Evolutionary conservation across 1,284 basidiomycete species (phyloP).

Genomic region (Boletellus deceptivus): DNA sequence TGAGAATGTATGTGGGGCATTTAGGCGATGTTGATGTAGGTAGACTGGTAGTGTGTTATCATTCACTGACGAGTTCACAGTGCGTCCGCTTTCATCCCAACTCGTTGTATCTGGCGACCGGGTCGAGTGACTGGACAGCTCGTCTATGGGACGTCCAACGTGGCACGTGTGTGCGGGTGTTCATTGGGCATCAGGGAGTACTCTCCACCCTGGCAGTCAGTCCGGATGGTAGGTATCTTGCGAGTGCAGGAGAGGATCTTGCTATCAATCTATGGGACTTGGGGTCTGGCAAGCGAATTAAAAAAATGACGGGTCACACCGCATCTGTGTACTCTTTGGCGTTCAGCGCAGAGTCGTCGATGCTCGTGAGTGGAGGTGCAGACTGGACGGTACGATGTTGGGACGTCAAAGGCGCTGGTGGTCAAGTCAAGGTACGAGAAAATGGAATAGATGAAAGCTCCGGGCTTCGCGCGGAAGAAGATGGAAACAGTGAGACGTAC

Average conservation of each 20-base stretch:
- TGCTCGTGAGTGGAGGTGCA: slow-evolving; percentile 86
- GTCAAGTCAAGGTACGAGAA: slow-evolving; percentile 53
- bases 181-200: slow-evolving; percentile 91
- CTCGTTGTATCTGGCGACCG: slow-evolving; percentile 95
- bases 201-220: slow-evolving; percentile 89
- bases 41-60: slow-evolving; percentile 16
- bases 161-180: slow-evolving; percentile 90
- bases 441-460: slow-evolving; percentile 44
- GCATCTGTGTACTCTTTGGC: slow-evolving; percentile 86
- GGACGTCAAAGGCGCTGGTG: slow-evolving; percentile 88
- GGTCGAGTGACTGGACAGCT: slow-evolving; percentile 94
- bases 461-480: slow-evolving; percentile 38
- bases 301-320: slow-evolving; percentile 95
- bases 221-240: slow-evolving; percentile 92
- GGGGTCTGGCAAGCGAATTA: slow-evolving; percentile 88
- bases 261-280: slow-evolving; percentile 97
- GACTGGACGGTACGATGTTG: slow-evolving; percentile 97
- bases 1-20: slow-evolving; percentile 96
- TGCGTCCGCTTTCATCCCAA: slow-evolving; percentile 98
- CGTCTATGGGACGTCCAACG: slow-evolving; percentile 98
- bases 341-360: slow-evolving; percentile 88
- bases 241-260: slow-evolving; percentile 90
- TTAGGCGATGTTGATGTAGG: slow-evolving; percentile 95
- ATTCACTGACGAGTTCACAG: slow-evolving; percentile 41
- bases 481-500: slow-evolving; percentile 64